Conservation (phyloP, 208 protist species). For the Borovskyia barvae region DNA sequence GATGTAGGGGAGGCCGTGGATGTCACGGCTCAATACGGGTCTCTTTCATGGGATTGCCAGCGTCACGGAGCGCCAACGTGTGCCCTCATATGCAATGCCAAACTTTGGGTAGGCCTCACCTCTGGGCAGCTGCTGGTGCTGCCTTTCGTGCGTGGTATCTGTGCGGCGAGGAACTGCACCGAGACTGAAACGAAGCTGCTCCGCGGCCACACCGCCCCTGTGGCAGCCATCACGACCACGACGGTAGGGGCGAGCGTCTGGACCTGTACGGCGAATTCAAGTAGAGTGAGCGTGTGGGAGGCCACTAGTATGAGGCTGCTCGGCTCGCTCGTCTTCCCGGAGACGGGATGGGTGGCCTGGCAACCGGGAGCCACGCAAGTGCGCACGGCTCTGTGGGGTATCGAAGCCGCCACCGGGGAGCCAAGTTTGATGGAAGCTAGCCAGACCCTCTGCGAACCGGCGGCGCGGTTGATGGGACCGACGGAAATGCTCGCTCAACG, state of each 20-base stretch:
- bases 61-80: slow-evolving; percentile 25
- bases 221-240: slow-evolving; percentile 36
- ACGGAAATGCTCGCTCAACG: neutral
- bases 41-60: slow-evolving; percentile 23
- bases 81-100: slow-evolving; percentile 17
- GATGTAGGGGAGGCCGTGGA: slow-evolving; percentile 29
- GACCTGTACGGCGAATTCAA: slow-evolving; percentile 39
- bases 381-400: slow-evolving; percentile 41
- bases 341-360: slow-evolving; percentile 13
- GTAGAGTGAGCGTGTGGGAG: slow-evolving; percentile 52
- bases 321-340: slow-evolving; percentile 56
- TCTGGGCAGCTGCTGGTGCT: slow-evolving; percentile 36
- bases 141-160: slow-evolving; percentile 2
- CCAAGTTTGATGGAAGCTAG: slow-evolving; percentile 10
- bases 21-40: slow-evolving; percentile 34
- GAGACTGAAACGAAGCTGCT: neutral
- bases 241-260: slow-evolving; percentile 45
- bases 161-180: neutral
- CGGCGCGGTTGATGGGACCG: neutral
- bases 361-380: slow-evolving; percentile 3
- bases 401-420: slow-evolving; percentile 22
- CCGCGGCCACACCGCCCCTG: slow-evolving; percentile 18
- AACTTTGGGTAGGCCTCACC: slow-evolving; percentile 54
- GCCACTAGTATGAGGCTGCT: slow-evolving; percentile 16
- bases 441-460: slow-evolving; percentile 3